These are phyloP conservation scores for Teratosphaeria gauchensis DNA, from an alignment of 2,329 filamentous ascomycete genomes.

Conservation along the genomic window DNA sequence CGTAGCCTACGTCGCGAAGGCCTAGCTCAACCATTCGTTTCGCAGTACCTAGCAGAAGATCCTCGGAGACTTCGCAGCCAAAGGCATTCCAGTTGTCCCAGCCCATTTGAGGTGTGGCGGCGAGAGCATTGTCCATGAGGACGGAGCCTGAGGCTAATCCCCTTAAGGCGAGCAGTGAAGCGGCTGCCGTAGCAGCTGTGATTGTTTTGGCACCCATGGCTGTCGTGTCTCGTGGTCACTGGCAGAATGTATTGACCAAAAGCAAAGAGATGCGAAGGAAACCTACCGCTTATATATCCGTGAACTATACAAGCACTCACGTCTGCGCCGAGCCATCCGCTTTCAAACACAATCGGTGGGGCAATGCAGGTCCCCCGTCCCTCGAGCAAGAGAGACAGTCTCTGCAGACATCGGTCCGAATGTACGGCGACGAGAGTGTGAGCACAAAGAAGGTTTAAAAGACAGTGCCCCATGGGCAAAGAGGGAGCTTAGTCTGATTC, in stretches of 20 bases:
- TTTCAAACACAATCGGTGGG: background rate
- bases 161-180: background rate
- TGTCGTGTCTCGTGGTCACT: background rate
- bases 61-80: slow-evolving; percentile 38
- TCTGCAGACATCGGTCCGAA: background rate
- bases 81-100: slow-evolving; percentile 25
- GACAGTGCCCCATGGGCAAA: background rate
- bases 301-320: too few relatives aligned
- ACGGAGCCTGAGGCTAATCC: background rate
- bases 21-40: slow-evolving; percentile 33
- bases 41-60: slow-evolving; percentile 38
- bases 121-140: slow-evolving; percentile 1
- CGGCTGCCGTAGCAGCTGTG: background rate
- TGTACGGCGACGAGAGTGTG: background rate
- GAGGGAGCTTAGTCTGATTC: background rate
- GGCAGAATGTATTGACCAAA: background rate
- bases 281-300: too few relatives aligned
- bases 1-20: slow-evolving; percentile 40
- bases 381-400: background rate
- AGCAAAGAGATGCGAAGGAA: background rate
- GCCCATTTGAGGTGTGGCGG: slow-evolving; percentile 1
- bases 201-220: background rate
- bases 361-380: background rate
- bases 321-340: too few relatives aligned
- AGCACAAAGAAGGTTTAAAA: background rate